These are phyloP conservation scores for Alnus rubra DNA, from an alignment of 306 rosid genomes.

Conservation along the genomic window DNA sequence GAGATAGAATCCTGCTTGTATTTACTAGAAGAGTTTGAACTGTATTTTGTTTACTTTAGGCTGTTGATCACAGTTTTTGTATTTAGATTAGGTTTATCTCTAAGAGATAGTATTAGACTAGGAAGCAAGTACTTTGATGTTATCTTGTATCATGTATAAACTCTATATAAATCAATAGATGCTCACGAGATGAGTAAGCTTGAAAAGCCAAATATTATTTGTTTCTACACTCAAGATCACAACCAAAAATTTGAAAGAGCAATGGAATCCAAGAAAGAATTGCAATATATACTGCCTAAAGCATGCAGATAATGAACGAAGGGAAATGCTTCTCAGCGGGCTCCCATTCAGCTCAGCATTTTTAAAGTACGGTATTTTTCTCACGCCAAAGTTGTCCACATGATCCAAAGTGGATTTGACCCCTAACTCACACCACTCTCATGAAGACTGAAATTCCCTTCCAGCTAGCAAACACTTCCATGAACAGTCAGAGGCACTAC, in stretches of 20 bases:
- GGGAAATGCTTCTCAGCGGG: neutral
- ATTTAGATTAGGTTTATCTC: no score
- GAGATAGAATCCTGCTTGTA: no score
- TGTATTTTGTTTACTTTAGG: no score
- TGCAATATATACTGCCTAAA: neutral
- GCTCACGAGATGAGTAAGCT: no score
- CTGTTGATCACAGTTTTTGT: no score
- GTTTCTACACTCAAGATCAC: neutral
- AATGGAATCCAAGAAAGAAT: neutral
- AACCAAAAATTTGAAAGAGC: neutral
- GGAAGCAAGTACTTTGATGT: no score
- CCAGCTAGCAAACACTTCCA: neutral
- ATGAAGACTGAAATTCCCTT: neutral
- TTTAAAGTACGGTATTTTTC: neutral
- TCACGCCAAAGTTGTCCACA: neutral
- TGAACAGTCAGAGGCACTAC: neutral
- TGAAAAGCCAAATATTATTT: no score
- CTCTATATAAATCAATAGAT: no score
- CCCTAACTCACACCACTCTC: neutral
- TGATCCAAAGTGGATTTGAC: neutral
- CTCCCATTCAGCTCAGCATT: neutral
- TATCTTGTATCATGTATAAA: no score
- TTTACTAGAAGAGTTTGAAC: no score
- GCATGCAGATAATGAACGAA: neutral
- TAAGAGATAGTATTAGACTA: no score